Conservation (phyloP, 169 alveolate genomes). For the Babesia gibsoni region DNA sequence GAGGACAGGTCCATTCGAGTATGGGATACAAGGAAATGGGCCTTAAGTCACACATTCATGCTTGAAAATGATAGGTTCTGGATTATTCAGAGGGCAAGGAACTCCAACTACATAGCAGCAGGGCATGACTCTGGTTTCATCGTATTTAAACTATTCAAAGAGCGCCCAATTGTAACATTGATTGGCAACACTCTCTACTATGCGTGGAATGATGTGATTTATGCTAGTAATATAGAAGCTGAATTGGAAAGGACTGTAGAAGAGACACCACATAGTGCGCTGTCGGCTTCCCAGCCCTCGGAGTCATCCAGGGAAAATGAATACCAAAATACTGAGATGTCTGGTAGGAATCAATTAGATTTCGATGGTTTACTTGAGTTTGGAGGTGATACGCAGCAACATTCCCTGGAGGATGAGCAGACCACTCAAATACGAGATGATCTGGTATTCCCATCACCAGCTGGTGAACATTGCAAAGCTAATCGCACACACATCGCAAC, state of each 20-base stretch:
- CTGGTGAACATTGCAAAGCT: constrained; percentile 14
- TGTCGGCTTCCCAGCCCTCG: neutral
- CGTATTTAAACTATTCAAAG: constrained; percentile 55
- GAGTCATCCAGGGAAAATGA: neutral
- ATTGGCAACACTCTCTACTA: constrained; percentile 44
- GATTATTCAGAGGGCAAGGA: constrained; percentile 85
- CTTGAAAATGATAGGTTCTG: constrained; percentile 94
- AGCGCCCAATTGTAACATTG: constrained; percentile 46
- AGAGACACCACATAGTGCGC: neutral
- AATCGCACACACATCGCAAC: constrained; percentile 2
- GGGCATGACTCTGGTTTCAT: constrained; percentile 92
- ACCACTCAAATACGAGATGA: neutral
- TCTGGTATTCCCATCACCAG: constrained; percentile 43
- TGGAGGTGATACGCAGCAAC: neutral
- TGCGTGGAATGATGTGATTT: constrained; percentile 43
- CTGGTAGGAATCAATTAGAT: neutral
- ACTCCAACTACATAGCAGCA: constrained; percentile 88
- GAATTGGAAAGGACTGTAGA: constrained; percentile 10
- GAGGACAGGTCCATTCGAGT: constrained; percentile 92
- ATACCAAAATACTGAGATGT: neutral
- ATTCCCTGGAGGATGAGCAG: neutral
- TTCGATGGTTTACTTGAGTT: neutral
- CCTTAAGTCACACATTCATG: constrained; percentile 81
- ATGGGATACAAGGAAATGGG: constrained; percentile 92
- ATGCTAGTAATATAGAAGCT: constrained; percentile 40